Base-by-base conservation (phyloP, 2,329 filamentous ascomycete species). In the Exophiala lecanii-corni region DNA sequence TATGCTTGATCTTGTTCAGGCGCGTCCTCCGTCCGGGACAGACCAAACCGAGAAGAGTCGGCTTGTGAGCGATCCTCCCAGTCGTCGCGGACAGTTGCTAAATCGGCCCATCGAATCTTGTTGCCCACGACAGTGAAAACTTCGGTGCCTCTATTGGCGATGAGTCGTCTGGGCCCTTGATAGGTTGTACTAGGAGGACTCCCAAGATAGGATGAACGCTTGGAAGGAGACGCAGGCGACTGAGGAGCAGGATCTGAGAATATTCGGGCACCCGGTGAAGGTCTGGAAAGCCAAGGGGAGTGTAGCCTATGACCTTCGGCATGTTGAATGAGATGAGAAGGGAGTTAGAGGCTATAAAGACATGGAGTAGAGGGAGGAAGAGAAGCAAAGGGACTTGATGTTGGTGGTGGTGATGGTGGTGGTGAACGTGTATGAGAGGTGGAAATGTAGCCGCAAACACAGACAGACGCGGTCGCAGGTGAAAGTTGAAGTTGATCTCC, bases 41-140 rank as follows among this genome's bases (percentile, higher is more conserved):
- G 30, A 23, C 49, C 39, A 39, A 43, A 41, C 4, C 36, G 47
- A 37, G 34, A 41, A 30, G 18, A 28, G 9, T 36, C 37, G 12
- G 38, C 41, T 19, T 53, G 50, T n/a, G 59, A 51, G 39, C 59
- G 56, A 36, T 68, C 62, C 49, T 70, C 65, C 67, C 68, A 72
- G 53, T 68, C 61, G 42, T 79, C 85, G 69, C 94, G 94, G 58
- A 97, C 64, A 46, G 82, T 79, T 39, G 81, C 79, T 42, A 98
- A 68, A 65, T 95, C 87, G 7, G 86, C 83, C 89, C 92, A 98
- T 63, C 89, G 78, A 49, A 98, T 84, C 64, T 97, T 87, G 56
- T 84, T 89, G 36, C 89, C 89, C 30, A 85, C 82, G 15, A 89
- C 89, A 9, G 88, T 81, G 61, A 97, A 97, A 7, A 97, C 71